These are phyloP conservation scores for Fraxinus dipetala DNA, from an alignment of 305 asterid genomes.

Conservation along the genomic window DNA sequence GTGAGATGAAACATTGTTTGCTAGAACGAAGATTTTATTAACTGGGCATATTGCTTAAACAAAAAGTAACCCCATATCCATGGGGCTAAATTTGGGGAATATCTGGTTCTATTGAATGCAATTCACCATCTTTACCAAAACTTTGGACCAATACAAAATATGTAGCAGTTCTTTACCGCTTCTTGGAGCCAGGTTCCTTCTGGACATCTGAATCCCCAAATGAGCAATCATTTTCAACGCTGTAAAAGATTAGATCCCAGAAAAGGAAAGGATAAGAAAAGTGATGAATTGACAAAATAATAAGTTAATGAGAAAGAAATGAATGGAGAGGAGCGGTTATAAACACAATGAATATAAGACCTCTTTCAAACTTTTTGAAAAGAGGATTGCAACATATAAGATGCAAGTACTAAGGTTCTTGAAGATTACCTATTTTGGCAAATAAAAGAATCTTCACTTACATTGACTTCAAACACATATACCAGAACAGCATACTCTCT, in stretches of 20 bases:
- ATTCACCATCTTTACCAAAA: neutral
- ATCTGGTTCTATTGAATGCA: neutral
- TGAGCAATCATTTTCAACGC: slow-evolving; percentile 54
- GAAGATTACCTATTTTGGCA: neutral
- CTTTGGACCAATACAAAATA: slow-evolving; percentile 5
- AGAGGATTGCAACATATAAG: neutral
- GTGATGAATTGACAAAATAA: neutral
- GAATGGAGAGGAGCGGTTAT: neutral
- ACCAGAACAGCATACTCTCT: neutral
- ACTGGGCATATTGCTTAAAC: neutral
- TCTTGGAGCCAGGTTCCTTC: slow-evolving; percentile 58
- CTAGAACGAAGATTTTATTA: neutral
- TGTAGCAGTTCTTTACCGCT: slow-evolving; percentile 41
- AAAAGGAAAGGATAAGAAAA: neutral
- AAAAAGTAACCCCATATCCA: neutral
- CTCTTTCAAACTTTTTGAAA: neutral
- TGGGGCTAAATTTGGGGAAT: neutral
- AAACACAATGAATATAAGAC: neutral
- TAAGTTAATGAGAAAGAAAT: neutral
- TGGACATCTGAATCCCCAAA: slow-evolving; percentile 56
- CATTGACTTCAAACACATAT: neutral
- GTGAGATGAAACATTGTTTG: slow-evolving; percentile 13
- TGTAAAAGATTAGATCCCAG: slow-evolving; percentile 14
- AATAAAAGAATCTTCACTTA: neutral
- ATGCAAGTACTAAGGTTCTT: neutral